A percentile compares a stretch with the other conserved stretches of the same genome.
These are phyloP conservation scores for Ustulina deusta DNA, from an alignment of 2,329 filamentous ascomycete species.

Conservation along the genomic window DNA sequence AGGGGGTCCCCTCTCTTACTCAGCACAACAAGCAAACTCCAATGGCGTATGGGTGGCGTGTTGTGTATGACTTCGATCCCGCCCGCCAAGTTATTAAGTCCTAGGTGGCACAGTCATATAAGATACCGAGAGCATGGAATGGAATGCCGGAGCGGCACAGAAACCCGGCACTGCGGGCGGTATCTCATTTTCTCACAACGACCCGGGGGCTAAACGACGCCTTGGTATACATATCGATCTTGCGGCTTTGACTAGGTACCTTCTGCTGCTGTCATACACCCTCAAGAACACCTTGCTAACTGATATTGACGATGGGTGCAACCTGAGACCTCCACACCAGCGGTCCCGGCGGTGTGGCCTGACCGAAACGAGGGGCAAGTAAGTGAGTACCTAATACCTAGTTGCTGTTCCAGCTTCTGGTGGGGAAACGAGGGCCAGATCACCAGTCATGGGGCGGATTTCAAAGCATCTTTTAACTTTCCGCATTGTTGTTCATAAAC, in stretches of 20 bases:
- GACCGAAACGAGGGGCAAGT: conserved; percentile 9
- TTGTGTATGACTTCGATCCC: conserved; percentile 9
- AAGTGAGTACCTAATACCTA: conserved; percentile 2
- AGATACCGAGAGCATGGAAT: conserved; percentile 26
- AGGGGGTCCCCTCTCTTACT: conserved; percentile 9
- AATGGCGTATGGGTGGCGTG: conserved; percentile 1
- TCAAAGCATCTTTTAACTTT: conserved; percentile 1
- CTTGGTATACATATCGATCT: conserved; percentile 17
- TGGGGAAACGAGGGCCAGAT: background rate
- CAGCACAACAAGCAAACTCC: conserved; percentile 14
- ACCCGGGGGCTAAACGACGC: conserved; percentile 21
- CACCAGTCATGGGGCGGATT: conserved; percentile 17
- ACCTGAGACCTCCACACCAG: background rate
- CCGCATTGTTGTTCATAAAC: conserved; percentile 2
- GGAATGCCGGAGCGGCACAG: conserved; percentile 23
- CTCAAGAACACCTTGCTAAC: conserved; percentile 1
- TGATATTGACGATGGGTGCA: conserved; percentile 3
- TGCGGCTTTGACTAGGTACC: background rate
- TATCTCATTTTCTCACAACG: conserved; percentile 3
- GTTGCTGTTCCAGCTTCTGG: conserved; percentile 22
- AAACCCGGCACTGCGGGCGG: conserved; percentile 13
- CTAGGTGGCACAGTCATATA: conserved; percentile 11
- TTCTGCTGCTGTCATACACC: background rate
- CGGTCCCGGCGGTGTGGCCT: conserved; percentile 21
- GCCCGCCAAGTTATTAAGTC: background rate